Evolutionary conservation across 345 rosid species (phyloP).

Genomic region (Melaleuca quinquenervia): DNA sequence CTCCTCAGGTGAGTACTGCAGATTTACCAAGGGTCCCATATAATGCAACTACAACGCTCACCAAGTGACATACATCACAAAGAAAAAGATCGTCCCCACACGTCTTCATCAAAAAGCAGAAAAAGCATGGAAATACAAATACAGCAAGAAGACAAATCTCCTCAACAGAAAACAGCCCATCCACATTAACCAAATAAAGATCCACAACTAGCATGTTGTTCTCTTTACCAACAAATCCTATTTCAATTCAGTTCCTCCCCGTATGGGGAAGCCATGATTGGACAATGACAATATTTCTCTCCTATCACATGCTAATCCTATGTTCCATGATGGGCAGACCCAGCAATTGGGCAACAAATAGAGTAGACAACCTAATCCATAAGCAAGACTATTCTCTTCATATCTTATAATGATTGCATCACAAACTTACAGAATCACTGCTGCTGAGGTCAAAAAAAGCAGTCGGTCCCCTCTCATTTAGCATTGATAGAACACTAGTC

Average conservation of each 20-base stretch:
- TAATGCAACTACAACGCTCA: not conserved
- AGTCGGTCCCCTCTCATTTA: constrained; percentile 95
- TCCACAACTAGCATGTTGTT: not conserved
- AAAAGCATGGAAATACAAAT: not conserved
- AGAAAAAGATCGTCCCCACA: not conserved
- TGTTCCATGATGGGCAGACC: not conserved
- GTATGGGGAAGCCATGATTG: not conserved
- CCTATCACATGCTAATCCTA: not conserved
- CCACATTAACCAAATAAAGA: not conserved
- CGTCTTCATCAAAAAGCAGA: not conserved
- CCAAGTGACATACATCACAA: not conserved
- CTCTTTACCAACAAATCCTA: not conserved
- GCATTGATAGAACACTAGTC: constrained; percentile 73
- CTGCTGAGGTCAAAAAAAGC: constrained; percentile 88
- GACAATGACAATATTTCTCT: not conserved
- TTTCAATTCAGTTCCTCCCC: not conserved
- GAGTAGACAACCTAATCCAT: not conserved
- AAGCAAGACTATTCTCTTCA: not conserved
- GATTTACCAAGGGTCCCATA: not conserved
- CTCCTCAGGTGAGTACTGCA: not conserved
- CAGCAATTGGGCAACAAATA: not conserved
- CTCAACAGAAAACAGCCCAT: not conserved
- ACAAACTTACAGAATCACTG: constrained; percentile 72
- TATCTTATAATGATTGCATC: not conserved
- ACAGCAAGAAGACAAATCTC: not conserved